Base-by-base conservation (phyloP, 2,329 filamentous ascomycete species). In the Fusarium humuli region DNA sequence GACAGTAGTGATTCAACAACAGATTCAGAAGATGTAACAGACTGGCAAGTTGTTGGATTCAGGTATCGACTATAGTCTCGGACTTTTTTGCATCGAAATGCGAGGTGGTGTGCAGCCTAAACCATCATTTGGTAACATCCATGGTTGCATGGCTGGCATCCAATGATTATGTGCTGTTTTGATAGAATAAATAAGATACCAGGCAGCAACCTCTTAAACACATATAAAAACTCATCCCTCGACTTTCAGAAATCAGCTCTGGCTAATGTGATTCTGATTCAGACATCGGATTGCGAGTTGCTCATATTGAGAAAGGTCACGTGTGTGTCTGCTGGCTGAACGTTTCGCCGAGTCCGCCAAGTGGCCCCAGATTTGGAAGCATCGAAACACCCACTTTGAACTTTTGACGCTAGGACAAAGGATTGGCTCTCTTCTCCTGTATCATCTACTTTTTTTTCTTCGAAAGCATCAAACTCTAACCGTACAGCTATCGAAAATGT, bases 1-100 rank as follows among this genome's bases (percentile, higher is more conserved):
- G 18, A 30, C 5, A 20, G 2, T 81, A 81, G 61, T 72, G 20
- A 72, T 79, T 14, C 20, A 6, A 76, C 76, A 27, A 66, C 77
- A 77, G 84, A 86, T 61, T 86, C 87, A 60, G 86, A 88, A 22
- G 87, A 90, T 75, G 77, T 86, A 4, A 90, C 88, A 3, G 88
- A 90, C 71, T 88, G 86, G 84, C 83, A 88, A 40, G 88, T 83
- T 2, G 75, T 83, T 20, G 88, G 88, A 0, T 90, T 90, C 66
- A 83, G 87, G 44, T 90, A 90, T 76, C 83, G 88, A 29, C 73
- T 86, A 59, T 41, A 23, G 27, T 12, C 16, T 25, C 27, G 23
- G 18, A 52, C 32, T 40, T 52, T 50, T n/a, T 25, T 18, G 13
- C 18, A 52, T 32, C 16, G 16, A 13, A 52, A 20, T 40, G 32